Conservation (phyloP, 2,329 filamentous ascomycete species). For the Claviceps sp. region DNA sequence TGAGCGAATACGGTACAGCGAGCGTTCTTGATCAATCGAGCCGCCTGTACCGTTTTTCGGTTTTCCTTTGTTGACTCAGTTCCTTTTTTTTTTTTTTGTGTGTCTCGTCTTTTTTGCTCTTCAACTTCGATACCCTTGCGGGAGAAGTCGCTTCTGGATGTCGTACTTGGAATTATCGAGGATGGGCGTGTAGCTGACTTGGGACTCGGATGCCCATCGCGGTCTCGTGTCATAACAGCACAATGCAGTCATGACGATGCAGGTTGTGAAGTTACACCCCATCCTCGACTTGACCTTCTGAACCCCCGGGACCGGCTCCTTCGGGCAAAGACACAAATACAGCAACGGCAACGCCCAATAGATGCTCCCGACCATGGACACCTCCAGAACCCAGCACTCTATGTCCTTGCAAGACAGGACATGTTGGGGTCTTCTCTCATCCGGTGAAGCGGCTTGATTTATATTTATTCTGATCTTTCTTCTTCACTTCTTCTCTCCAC, state of each 20-base stretch:
- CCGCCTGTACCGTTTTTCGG: slow-evolving; percentile 8
- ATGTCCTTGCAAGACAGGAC: background rate
- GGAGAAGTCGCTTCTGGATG: slow-evolving; percentile 11
- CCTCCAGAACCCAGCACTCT: background rate
- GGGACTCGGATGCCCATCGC: background rate
- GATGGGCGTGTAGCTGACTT: background rate
- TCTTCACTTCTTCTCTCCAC: slow-evolving; percentile 3
- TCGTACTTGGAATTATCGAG: background rate
- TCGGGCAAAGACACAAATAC: background rate
- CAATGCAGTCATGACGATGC: no score
- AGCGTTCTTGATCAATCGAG: background rate
- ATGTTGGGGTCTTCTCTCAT: background rate
- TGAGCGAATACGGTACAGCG: background rate
- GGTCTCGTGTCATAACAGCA: no score
- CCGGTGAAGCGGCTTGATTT: background rate
- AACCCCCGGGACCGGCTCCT: background rate
- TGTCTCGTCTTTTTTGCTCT: background rate
- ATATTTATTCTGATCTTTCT: background rate
- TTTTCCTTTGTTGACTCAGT: slow-evolving; percentile 4
- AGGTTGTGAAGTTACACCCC: no score
- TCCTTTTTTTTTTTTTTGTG: slow-evolving; percentile 7
- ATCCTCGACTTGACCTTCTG: no score
- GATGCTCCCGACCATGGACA: background rate
- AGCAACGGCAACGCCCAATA: background rate
- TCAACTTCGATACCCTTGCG: slow-evolving; percentile 20